Evolutionary conservation across 371 early-diverging fungal genomes (phyloP), one percentile per base, ranked within the genome.

Genomic region (Mucor racemosus): DNA sequence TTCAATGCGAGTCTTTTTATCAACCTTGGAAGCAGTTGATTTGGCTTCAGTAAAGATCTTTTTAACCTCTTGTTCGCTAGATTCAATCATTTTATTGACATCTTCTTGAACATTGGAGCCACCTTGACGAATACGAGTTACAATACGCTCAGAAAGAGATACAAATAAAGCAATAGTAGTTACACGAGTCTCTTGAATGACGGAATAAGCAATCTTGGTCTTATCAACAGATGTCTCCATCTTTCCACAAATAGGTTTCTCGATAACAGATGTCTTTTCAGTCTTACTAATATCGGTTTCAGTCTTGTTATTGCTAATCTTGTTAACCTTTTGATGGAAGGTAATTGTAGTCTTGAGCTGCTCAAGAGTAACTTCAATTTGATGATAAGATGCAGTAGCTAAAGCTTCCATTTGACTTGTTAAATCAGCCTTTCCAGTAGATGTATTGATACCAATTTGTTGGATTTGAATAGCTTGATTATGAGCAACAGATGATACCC

Each of bases 361-460:
- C 21, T 76, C 68, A 39, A 76, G 64, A 10, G 67, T 67, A 7
- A 64, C 62, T 46, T 76, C 65, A 21, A 76, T 73, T 26, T 76
- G 73, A 42, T 76, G 69, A 46, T 64, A 66, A 15, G 76, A 61
- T 7, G 73, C 73, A 7, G 66, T 75, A 7, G 66, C 63, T 33
- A 75, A 50, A 10, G 69, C 66, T 21, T 59, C 48, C 63, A 75
- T 72, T 59, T 75, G 72, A 5, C 44, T 61, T 0, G 69, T 64
- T 40, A 72, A 34, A 46, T 69, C 68, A 8, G 72, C 33, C 36
- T 72, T 72, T 33, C 66, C 61, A 17, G 48, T 34, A 17, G 69
- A 56, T 14, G 75, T 62, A 36, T 75, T 72, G 21, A 75, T 69
- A 64, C 66, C 75, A 40, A 75, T 68, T 44, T 75, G 72, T 41